A percentile compares a stretch with the other conserved stretches of the same genome.
Conservation (phyloP, 2,329 filamentous ascomycete genomes). For the Basipetospora chlamydospora region DNA sequence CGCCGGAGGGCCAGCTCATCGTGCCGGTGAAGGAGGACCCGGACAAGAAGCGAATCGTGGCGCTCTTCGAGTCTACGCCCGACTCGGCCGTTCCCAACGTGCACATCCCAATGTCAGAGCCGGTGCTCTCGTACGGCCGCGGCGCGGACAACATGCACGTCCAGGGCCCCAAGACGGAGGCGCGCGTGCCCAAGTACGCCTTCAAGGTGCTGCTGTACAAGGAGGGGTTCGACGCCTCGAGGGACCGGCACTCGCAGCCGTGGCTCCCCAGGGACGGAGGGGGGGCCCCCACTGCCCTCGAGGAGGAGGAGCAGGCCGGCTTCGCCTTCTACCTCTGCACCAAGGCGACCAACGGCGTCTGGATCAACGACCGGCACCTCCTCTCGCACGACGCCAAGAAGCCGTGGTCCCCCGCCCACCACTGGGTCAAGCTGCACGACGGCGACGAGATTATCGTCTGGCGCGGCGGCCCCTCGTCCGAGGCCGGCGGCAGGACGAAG, state of each 20-base stretch:
- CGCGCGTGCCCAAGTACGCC: conserved; percentile 65
- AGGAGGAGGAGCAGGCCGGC: no score
- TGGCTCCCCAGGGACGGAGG: conserved; percentile 13
- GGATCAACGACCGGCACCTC: conserved; percentile 59
- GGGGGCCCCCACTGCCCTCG: conserved; percentile 17
- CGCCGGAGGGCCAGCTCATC: conserved; percentile 20
- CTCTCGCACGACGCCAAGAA: conserved; percentile 39
- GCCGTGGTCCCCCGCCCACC: conserved; percentile 35
- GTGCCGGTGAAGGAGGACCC: conserved; percentile 19
- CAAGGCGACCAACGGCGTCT: conserved; percentile 61
- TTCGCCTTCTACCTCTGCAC: conserved; percentile 65
- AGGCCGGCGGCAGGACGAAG: conserved; percentile 24
- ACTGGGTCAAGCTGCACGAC: conserved; percentile 57
- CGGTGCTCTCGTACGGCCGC: conserved; percentile 66
- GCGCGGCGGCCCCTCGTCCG: conserved; percentile 25
- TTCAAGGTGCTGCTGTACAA: conserved; percentile 66
- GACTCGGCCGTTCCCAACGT: conserved; percentile 52
- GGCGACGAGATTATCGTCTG: conserved; percentile 68
- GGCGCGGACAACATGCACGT: conserved; percentile 51
- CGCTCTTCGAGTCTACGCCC: conserved; percentile 48
- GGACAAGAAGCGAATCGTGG: conserved; percentile 33
- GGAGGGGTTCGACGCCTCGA: conserved; percentile 46
- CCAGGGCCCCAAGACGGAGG: conserved; percentile 48
- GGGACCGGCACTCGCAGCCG: conserved; percentile 30
- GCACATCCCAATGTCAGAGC: conserved; percentile 49